Percentiles rank a stretch among this genome's conserved stretches.
Evolutionary conservation across 2,329 filamentous ascomycete species (phyloP).

Genomic region (Monosporascus sp.): DNA sequence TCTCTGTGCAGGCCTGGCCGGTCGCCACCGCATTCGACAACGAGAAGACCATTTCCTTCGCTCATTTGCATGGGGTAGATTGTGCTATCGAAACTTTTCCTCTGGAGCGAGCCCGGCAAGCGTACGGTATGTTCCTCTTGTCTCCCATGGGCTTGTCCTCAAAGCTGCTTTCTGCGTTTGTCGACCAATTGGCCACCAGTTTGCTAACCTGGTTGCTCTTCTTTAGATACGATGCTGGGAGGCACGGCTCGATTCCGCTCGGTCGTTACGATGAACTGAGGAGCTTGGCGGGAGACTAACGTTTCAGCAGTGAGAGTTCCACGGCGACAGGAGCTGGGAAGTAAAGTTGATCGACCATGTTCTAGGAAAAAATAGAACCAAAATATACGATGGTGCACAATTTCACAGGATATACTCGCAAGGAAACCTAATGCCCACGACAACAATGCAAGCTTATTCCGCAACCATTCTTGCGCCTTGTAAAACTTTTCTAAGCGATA

Average conservation of each 20-base stretch:
- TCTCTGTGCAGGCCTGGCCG: slow-evolving; percentile 13
- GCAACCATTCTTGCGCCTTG: too few relatives aligned
- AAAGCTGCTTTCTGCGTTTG: too few relatives aligned
- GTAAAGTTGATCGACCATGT: neutral
- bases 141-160: neutral
- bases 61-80: slow-evolving; percentile 8
- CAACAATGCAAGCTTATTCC: too few relatives aligned
- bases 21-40: slow-evolving; percentile 7
- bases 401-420: too few relatives aligned
- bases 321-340: neutral
- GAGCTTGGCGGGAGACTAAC: neutral
- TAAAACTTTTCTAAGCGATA: too few relatives aligned
- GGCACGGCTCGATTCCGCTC: slow-evolving; percentile 11
- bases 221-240: slow-evolving; percentile 7
- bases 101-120: slow-evolving; percentile 9
- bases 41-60: slow-evolving; percentile 11
- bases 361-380: too few relatives aligned
- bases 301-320: neutral
- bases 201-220: neutral
- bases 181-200: too few relatives aligned
- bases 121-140: slow-evolving; percentile 9
- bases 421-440: too few relatives aligned
- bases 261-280: slow-evolving; percentile 6
- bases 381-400: too few relatives aligned
- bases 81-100: slow-evolving; percentile 11